Conservation (phyloP, 768 basidiomycete species). For the Kwoniella botswanensis region DNA sequence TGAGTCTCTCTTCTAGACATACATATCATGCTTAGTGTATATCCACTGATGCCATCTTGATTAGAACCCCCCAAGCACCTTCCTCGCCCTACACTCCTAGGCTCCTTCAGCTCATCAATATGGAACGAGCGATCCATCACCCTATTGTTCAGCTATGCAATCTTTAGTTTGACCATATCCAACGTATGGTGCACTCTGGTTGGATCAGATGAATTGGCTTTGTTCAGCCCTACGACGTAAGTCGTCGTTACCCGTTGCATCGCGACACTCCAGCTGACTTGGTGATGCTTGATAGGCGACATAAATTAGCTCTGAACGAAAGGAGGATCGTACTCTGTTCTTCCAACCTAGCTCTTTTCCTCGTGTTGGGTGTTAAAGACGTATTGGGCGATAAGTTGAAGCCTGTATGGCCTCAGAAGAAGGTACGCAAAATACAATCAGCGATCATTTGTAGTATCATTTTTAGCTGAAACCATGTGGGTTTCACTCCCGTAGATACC, state of each 20-base stretch:
- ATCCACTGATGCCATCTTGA: no score
- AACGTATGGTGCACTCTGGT: slow-evolving; percentile 21
- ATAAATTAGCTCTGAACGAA: slow-evolving; percentile 43
- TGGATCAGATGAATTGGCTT: slow-evolving; percentile 17
- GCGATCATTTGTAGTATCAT: neutral
- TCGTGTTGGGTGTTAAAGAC: slow-evolving; percentile 37
- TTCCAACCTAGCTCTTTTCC: slow-evolving; percentile 34
- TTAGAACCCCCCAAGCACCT: slow-evolving; percentile 26
- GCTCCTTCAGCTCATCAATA: slow-evolving; percentile 23
- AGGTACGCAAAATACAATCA: slow-evolving; percentile 27
- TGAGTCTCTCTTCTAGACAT: slow-evolving; percentile 13
- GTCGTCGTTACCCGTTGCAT: neutral
- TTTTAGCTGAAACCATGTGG: neutral
- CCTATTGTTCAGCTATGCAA: slow-evolving; percentile 34
- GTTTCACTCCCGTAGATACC: slow-evolving; percentile 6
- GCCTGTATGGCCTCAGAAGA: slow-evolving; percentile 39
- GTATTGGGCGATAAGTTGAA: slow-evolving; percentile 30
- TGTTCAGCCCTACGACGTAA: slow-evolving; percentile 33
- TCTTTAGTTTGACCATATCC: slow-evolving; percentile 18
- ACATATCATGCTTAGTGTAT: no score
- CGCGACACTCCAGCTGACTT: neutral
- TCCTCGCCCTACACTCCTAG: slow-evolving; percentile 15
- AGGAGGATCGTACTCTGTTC: slow-evolving; percentile 32
- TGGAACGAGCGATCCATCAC: slow-evolving; percentile 51
- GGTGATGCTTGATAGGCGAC: slow-evolving; percentile 16